Percentiles rank a stretch among this genome's conserved stretches.
phyloP scores from a whole-genome alignment of 2,329 filamentous ascomycete species.

The Phyllosticta ampelicida region DNA sequence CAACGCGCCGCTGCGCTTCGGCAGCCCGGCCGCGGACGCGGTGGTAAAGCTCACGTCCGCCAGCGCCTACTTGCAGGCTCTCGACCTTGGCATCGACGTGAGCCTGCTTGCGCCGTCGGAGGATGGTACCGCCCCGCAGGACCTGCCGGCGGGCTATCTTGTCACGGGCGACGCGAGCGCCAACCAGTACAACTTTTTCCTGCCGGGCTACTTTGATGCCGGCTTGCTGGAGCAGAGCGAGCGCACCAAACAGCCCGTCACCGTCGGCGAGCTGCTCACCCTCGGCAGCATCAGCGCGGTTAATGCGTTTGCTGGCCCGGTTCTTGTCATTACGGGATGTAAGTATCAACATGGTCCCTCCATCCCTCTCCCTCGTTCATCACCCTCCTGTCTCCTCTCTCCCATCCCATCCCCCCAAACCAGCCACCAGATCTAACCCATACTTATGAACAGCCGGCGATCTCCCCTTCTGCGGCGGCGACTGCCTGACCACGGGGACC shows the following conservation, averaged over 20 bases:
- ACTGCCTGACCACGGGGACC: constrained; percentile 41
- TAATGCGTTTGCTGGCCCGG: constrained; percentile 41
- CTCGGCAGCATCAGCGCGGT: constrained; percentile 31
- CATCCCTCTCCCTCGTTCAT: neutral
- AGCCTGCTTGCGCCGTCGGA: constrained; percentile 6
- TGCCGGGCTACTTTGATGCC: constrained; percentile 45
- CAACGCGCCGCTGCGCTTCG: constrained; percentile 32
- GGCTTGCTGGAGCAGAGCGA: constrained; percentile 38
- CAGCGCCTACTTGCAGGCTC: neutral
- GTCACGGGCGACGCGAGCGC: constrained; percentile 35
- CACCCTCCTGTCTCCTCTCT: neutral
- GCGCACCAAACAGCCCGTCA: constrained; percentile 44
- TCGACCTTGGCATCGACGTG: neutral
- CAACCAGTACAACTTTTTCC: constrained; percentile 41
- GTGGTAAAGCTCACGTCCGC: neutral
- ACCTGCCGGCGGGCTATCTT: constrained; percentile 43
- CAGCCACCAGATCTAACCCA: neutral
- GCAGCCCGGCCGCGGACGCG: constrained; percentile 16
- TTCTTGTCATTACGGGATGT: constrained; percentile 47
- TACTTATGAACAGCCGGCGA: constrained; percentile 15
- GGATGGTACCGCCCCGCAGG: constrained; percentile 14
- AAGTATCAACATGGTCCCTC: constrained; percentile 16
- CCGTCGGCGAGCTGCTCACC: constrained; percentile 49
- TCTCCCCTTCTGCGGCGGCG: constrained; percentile 52
- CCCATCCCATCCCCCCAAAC: neutral